These are phyloP conservation scores for Blastomyces gilchristii DNA, from an alignment of 2,329 filamentous ascomycete genomes.

Conservation along the genomic window DNA sequence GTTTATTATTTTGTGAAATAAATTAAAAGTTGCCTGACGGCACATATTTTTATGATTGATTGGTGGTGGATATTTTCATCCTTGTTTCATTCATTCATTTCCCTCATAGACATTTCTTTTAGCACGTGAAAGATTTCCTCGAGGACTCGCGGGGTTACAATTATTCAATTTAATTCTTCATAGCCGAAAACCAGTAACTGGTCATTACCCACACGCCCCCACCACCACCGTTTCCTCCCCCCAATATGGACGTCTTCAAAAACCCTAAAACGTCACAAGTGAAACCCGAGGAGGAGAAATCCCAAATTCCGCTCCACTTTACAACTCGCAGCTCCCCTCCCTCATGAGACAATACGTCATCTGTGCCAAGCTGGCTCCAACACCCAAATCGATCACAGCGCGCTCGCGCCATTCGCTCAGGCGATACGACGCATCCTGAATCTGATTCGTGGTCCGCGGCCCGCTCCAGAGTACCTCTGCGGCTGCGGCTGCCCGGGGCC, in stretches of 20 bases:
- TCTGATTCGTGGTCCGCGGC: constrained; percentile 24
- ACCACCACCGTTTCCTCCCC: too few relatives aligned
- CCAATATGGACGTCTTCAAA: not conserved
- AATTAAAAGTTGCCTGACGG: too few relatives aligned
- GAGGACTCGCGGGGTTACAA: too few relatives aligned
- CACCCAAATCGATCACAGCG: constrained; percentile 53
- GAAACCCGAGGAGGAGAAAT: not conserved
- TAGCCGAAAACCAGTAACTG: too few relatives aligned
- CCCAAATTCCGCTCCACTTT: not conserved
- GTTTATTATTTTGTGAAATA: too few relatives aligned
- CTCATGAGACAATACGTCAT: constrained; percentile 57
- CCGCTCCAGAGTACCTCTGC: constrained; percentile 77
- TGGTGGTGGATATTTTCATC: too few relatives aligned
- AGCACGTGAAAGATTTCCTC: too few relatives aligned
- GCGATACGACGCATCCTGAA: constrained; percentile 53
- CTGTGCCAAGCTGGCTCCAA: constrained; percentile 55
- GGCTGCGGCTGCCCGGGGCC: constrained; percentile 65
- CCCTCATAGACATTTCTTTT: too few relatives aligned
- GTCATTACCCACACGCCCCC: too few relatives aligned
- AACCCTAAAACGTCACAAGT: not conserved
- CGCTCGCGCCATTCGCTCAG: constrained; percentile 68
- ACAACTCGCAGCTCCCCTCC: constrained; percentile 14
- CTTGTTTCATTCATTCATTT: too few relatives aligned
- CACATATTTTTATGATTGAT: too few relatives aligned
- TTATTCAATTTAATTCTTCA: too few relatives aligned